phyloP scores from a whole-genome alignment of 2,329 filamentous ascomycete species.

The Xylaria sp. region DNA sequence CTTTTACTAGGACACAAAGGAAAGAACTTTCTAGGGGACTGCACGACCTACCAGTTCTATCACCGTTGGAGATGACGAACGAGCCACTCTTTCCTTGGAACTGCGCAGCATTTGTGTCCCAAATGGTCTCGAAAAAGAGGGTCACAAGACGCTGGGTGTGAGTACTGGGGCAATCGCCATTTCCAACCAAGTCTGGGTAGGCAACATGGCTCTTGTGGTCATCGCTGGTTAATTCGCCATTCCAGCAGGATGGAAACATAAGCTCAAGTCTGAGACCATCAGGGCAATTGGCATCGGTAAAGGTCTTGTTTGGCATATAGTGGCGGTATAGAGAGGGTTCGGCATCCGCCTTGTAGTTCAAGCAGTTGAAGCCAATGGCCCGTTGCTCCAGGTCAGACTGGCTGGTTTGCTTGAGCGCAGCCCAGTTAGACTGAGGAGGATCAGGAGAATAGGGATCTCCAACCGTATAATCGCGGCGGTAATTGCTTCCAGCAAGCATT shows the following conservation, averaged over 20 bases:
- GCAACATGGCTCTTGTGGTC: slow-evolving; percentile 76
- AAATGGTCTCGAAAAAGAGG: slow-evolving; percentile 89
- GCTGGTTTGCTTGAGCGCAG: slow-evolving; percentile 66
- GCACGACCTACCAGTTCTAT: slow-evolving; percentile 70
- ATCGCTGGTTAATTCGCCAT: slow-evolving; percentile 71
- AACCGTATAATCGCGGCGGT: slow-evolving; percentile 75
- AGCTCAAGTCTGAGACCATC: slow-evolving; percentile 85
- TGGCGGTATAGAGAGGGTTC: slow-evolving; percentile 86
- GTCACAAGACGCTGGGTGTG: slow-evolving; percentile 76
- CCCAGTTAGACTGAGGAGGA: slow-evolving; percentile 77
- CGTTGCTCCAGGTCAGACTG: slow-evolving; percentile 80
- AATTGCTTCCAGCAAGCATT: slow-evolving; percentile 82
- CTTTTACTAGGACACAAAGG: not conserved
- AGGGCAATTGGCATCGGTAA: slow-evolving; percentile 82
- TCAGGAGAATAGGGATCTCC: slow-evolving; percentile 74
- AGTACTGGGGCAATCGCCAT: slow-evolving; percentile 77
- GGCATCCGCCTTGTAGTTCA: slow-evolving; percentile 76
- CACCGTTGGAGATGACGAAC: slow-evolving; percentile 83
- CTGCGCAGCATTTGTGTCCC: slow-evolving; percentile 68
- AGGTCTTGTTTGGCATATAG: slow-evolving; percentile 81
- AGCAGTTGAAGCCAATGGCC: slow-evolving; percentile 92
- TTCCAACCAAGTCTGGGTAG: slow-evolving; percentile 81
- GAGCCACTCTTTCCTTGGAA: slow-evolving; percentile 72
- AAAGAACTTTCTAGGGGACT: not conserved
- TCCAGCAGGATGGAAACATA: slow-evolving; percentile 92